Evolutionary conservation across 192 early-diverging fungal species (phyloP), one percentile per base, ranked within the genome.

Genomic region (Backusella liffmaniae): DNA sequence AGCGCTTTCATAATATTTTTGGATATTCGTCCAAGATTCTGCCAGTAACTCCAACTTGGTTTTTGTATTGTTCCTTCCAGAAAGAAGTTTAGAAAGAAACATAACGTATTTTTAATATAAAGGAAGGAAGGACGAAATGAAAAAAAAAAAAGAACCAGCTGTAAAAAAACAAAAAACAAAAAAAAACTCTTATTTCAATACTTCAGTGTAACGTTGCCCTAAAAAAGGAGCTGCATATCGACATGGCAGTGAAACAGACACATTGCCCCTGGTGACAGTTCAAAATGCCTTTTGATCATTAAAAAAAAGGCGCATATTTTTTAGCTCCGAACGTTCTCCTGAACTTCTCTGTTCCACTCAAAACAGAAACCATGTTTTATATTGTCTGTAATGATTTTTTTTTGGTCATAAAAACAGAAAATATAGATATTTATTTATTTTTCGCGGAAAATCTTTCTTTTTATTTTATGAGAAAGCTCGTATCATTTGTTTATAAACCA

Each of bases 1-100:
- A 53, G 80, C 80, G 41, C 76, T 81, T 68, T 81, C 80, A 39
- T 81, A 81, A 72, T 81, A 81, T 5, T 74, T 73, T 70, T 81
- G 80, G 26, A 81, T 77, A 71, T 73, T 77, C 39, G 72, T 70
- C 80, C 80, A 81, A 18, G 76, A 67, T 69, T 81, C 73, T 34
- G 67, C 74, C 18, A 81, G 67, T 62, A 81, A 51, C 30, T 81
- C 80, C 16, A 74, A 62, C 67, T 81, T 81, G 8, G 80, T 41
- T 66, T 81, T 81, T n/a, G 73, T 59, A 46, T 46, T 76, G 74
- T 81, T 81, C 44, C 80, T 70, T 72, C 78, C 78, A 21, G 76
- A 70, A 4, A 81, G 72, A 53, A 81, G 74, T 67, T 81, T 81
- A 51, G 76, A 75, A 70, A 81, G 76, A 66, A 81, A 81, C 80